Base-by-base conservation (phyloP, 441 rosid genomes). In the Pelargonium fulgidum region DNA sequence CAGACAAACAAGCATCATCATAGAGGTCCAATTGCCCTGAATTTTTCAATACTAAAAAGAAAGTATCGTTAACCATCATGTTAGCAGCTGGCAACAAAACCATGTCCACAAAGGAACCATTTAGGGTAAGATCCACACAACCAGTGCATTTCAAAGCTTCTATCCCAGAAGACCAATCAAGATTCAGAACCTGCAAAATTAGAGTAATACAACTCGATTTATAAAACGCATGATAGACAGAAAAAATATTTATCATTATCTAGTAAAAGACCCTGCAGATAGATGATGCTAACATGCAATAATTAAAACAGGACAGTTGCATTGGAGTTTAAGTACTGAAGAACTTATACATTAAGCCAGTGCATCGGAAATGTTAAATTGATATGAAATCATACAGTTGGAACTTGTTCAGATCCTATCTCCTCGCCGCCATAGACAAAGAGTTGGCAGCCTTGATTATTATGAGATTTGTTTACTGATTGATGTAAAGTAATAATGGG, bases 41-140 rank as follows among this genome's bases (percentile, higher is more conserved):
- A 66, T 80, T 85, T 68, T 86, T 81, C 78, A 85, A 69, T 73
- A 87, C 69, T 76, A 80, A 77, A 64, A 84, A 74, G 70, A 78
- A 64, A 62, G 16, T 70, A 65, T 65, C 36, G 10, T 79, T 81
- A 74, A 69, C 72, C 73, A 69, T 76, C 64, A 68, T 67, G 50
- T 81, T 68, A 62, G 73, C 76, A 64, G 78, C 69, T 45, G 86
- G 79, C 74, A 85, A 77, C 70, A 88, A 77, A 72, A 83, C 83
- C 86, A 82, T 84, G 78, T 88, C 91, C 61, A 85, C 88, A 74
- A 84, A 86, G 66, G 88, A 84, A 64, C 91, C 91, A 76, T 74
- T 80, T 58, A 83, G 84, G 71, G 80, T 77, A 78, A 86, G 80
- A 82, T 88, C 91, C 47, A 71, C 81, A 47, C 85, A 87, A 72